These are phyloP conservation scores for Sapria himalayana DNA, from an alignment of 345 rosid species.

Conservation along the genomic window DNA sequence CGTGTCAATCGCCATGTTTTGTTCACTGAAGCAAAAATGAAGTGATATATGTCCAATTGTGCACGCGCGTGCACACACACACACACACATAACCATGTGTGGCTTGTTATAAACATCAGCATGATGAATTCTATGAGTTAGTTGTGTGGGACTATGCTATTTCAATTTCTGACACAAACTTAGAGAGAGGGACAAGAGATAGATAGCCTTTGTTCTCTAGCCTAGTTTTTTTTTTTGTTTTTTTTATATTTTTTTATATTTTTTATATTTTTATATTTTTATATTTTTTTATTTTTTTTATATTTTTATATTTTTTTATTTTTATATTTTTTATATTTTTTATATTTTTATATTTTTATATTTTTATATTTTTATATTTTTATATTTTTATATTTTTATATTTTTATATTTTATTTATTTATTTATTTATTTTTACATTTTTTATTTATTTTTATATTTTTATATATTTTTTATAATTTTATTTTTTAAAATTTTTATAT, in stretches of 20 bases:
- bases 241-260: no score
- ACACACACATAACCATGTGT: background rate
- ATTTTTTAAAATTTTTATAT: background rate
- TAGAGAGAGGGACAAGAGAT: no score
- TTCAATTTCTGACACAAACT: no score
- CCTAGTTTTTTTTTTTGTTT: no score
- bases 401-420: background rate
- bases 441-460: background rate
- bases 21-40: constrained; percentile 87
- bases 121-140: no score
- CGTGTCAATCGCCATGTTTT: constrained; percentile 82
- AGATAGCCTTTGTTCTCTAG: no score
- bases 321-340: background rate
- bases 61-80: background rate
- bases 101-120: no score
- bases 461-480: background rate
- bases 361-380: background rate
- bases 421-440: background rate
- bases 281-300: no score
- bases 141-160: no score
- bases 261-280: no score
- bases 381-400: background rate
- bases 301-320: background rate
- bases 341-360: background rate
- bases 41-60: constrained; percentile 15